phyloP scores from a whole-genome alignment of 2,329 filamentous ascomycete genomes.

The Venturia aucupariae region DNA sequence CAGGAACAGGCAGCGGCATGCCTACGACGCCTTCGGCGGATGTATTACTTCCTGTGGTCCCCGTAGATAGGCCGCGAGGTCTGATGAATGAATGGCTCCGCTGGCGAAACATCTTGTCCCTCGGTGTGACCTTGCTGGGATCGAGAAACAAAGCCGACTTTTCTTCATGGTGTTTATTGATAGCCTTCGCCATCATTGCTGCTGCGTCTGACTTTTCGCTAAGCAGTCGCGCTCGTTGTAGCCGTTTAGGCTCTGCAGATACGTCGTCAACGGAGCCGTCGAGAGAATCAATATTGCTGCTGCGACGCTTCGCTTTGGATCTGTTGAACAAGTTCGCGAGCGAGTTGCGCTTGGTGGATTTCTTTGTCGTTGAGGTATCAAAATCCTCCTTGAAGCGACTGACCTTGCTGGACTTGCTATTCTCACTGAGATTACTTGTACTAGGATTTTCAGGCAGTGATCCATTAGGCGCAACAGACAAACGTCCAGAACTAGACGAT shows the following conservation, averaged over 20 bases:
- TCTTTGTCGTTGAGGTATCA: constrained; percentile 3
- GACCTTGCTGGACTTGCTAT: constrained; percentile 18
- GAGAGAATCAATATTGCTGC: background rate
- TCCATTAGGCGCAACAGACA: background rate
- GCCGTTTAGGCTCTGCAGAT: background rate
- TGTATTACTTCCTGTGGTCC: background rate
- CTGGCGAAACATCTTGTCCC: background rate
- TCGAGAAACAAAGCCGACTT: constrained; percentile 25
- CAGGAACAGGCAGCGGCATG: background rate
- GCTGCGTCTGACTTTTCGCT: constrained; percentile 8
- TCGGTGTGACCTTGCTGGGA: constrained; percentile 19
- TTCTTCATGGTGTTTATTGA: constrained; percentile 24
- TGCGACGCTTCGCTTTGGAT: background rate
- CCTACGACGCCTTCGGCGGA: background rate
- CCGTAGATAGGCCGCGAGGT: constrained; percentile 4
- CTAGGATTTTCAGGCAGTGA: constrained; percentile 12
- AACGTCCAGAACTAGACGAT: background rate
- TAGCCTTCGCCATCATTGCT: constrained; percentile 20
- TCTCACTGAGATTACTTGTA: constrained; percentile 19
- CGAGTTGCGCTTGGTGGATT: constrained; percentile 3
- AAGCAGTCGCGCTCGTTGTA: constrained; percentile 11
- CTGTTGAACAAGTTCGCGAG: constrained; percentile 5
- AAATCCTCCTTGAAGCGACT: constrained; percentile 17
- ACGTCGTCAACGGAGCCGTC: constrained; percentile 8
- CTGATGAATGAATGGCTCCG: constrained; percentile 10